Percentiles rank a stretch among this genome's conserved stretches.
phyloP scores from a whole-genome alignment of 805 yeast genomes.

The Lachancea sp. region DNA sequence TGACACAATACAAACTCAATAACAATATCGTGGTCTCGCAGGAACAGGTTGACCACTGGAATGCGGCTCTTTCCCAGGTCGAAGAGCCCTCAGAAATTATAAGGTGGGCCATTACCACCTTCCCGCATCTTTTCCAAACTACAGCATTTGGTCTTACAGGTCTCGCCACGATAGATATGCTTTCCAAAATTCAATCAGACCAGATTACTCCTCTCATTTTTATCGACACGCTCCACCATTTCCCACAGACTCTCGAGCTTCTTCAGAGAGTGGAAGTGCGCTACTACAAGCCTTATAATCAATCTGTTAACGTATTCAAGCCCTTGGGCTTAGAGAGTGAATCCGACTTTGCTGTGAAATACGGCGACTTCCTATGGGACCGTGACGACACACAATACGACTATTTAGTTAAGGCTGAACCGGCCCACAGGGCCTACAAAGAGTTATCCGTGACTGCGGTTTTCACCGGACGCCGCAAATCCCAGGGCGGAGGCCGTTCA shows the following conservation, averaged over 20 bases:
- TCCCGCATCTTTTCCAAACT: conserved; percentile 80
- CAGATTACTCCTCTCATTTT: conserved; percentile 61
- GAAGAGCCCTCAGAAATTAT: conserved; percentile 63
- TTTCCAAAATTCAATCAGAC: conserved; percentile 43
- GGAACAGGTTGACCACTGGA: conserved; percentile 60
- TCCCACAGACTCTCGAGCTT: conserved; percentile 84
- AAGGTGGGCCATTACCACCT: conserved; percentile 75
- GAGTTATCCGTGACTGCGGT: conserved; percentile 74
- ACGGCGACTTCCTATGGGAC: conserved; percentile 83
- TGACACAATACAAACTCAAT: conserved; percentile 21
- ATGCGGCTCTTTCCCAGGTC: conserved; percentile 47
- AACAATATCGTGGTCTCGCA: conserved; percentile 36
- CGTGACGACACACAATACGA: conserved; percentile 76
- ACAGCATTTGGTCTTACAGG: conserved; percentile 96
- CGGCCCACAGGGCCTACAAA: conserved; percentile 75
- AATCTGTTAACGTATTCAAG: conserved; percentile 53
- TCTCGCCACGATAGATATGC: conserved; percentile 76
- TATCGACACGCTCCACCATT: conserved; percentile 86
- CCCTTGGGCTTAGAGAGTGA: conserved; percentile 56
- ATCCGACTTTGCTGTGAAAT: conserved; percentile 52
- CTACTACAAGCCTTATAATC: conserved; percentile 37
- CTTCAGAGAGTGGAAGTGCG: conserved; percentile 50
- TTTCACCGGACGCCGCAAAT: conserved; percentile 82
- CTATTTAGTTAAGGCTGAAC: conserved; percentile 86
- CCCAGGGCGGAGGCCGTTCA: conserved; percentile 84